Evolutionary conservation across 306 rosid species (phyloP).

Genomic region (Coriaria nepalensis): DNA sequence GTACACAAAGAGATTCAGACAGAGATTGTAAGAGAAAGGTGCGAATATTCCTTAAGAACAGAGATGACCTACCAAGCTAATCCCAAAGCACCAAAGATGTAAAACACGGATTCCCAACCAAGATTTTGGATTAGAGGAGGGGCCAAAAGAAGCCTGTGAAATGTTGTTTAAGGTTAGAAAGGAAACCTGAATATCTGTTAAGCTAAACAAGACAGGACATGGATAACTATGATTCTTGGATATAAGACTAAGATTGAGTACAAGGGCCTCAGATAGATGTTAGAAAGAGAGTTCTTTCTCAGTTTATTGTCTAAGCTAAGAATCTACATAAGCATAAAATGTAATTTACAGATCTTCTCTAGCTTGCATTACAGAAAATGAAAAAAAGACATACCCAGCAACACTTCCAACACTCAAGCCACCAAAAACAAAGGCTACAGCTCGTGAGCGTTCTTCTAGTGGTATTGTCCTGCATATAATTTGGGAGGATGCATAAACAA

Average conservation of each 20-base stretch:
- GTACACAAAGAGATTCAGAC: no score
- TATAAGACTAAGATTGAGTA: no score
- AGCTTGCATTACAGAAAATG: not conserved
- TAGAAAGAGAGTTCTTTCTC: no score
- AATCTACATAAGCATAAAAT: no score
- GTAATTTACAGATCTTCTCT: no score
- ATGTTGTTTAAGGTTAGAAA: constrained; percentile 13
- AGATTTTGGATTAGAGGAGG: constrained; percentile 81
- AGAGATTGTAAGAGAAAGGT: no score
- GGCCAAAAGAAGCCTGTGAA: constrained; percentile 79
- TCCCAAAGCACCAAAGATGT: constrained; percentile 66
- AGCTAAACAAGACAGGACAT: no score
- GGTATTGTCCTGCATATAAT: constrained; percentile 66
- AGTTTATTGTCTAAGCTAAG: not conserved
- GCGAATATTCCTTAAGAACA: not conserved
- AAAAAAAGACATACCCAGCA: constrained; percentile 49
- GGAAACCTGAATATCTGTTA: not conserved
- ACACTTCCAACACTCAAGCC: constrained; percentile 99
- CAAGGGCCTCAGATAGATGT: no score
- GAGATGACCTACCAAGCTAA: constrained; percentile 64
- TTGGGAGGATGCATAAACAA: constrained; percentile 14
- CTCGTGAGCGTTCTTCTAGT: constrained; percentile 91
- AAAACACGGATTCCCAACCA: constrained; percentile 94
- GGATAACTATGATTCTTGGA: no score
- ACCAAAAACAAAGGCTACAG: constrained; percentile 94